Evolutionary conservation across 2,329 filamentous ascomycete species (phyloP), one percentile per base, ranked within the genome.

Genomic region (Fusarium phyllophilum): DNA sequence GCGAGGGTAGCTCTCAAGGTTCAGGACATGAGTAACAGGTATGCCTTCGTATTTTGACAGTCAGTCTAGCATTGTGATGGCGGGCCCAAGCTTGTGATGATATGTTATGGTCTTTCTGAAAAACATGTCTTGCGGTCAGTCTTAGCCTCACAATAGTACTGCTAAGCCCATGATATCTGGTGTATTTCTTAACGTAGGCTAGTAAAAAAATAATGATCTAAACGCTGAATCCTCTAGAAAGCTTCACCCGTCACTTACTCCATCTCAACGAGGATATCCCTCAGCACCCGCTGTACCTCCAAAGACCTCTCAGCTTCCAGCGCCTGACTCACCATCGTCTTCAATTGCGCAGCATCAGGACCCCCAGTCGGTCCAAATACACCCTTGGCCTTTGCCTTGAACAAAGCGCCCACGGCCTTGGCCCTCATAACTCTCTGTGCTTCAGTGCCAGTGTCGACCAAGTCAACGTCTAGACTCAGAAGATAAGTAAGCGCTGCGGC

Each of bases 401-500:
- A 77, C 17, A 86, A 82, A 1, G 83, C 82, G 4, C 80, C 80
- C 1, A 86, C 78, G 0, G 88, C 87, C 74, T 85, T 85, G 3
- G 84, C 85, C 42, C 88, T 82, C 67, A 80, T 81, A 29, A 84
- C 74, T 22, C 89, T 84, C 79, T 90, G 88, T 8, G 83, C 78
- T 75, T 90, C 89, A 1, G 86, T 85, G 1, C 88, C 86, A 0
- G 83, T 81, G 36, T 87, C 87, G 0, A 83, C 80, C 46, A 81
- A 81, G 15, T 86, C 84, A 8, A 86, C 75, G 36, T 88, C 86
- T 13, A 90, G 77, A 34, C 86, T 85, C 8, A 77, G 67, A 3
- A 89, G 81, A 78, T 87, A 88, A 17, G 78, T 78, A 22, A 83
- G 63, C 2, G 80, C 71, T 3, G 79, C 57, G 8, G 65, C 68